These are phyloP conservation scores for Macadamia tetraphylla DNA, from an alignment of 164 flowering plant species.

Conservation along the genomic window DNA sequence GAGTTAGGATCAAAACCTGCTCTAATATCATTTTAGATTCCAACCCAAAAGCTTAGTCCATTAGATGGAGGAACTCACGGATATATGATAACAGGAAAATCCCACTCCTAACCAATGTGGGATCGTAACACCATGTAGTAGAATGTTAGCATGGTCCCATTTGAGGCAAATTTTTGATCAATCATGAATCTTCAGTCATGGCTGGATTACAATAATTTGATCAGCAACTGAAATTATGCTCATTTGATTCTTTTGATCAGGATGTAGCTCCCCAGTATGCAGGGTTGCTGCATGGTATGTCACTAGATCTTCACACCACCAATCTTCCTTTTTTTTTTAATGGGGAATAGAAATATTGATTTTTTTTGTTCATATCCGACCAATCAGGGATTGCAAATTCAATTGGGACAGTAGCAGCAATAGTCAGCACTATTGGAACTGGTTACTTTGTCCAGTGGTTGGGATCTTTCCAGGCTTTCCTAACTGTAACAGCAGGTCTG, in stretches of 20 bases:
- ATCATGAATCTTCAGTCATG: neutral
- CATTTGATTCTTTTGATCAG: conserved; percentile 31
- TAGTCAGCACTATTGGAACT: conserved; percentile 87
- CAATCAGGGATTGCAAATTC: conserved; percentile 78
- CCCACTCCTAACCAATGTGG: too few species aligned
- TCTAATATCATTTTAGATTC: too few species aligned
- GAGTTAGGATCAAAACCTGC: too few species aligned
- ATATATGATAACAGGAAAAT: too few species aligned
- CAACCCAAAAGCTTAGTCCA: too few species aligned
- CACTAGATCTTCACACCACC: neutral
- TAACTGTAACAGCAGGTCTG: conserved; percentile 70
- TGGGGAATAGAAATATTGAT: neutral
- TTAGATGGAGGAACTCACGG: too few species aligned
- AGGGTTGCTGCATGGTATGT: conserved; percentile 88
- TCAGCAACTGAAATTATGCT: conserved; percentile 2
- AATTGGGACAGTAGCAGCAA: conserved; percentile 84
- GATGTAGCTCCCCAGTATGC: conserved; percentile 93
- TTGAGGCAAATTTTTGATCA: neutral
- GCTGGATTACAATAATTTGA: neutral
- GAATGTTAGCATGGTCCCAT: too few species aligned
- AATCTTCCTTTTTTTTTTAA: too few species aligned
- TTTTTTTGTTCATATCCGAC: neutral
- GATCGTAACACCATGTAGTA: too few species aligned
- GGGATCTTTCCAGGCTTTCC: conserved; percentile 93
- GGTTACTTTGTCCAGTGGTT: conserved; percentile 95